Conservation (phyloP, 805 yeast genomes). For the Scheffersomyces coipomensis region DNA sequence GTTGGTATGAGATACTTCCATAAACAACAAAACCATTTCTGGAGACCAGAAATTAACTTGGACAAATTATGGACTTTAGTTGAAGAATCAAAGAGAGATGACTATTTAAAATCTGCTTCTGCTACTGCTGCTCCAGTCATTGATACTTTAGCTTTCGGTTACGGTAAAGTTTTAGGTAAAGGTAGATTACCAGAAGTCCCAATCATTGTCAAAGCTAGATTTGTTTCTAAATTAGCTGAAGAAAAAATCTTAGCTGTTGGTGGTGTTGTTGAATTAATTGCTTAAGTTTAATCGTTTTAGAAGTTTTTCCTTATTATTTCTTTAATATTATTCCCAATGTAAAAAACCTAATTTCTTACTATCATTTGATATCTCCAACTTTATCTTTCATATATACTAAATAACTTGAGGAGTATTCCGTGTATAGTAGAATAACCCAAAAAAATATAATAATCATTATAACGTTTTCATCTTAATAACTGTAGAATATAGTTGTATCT, state of each 20-base stretch:
- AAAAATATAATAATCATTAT: neutral
- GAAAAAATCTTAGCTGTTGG: conserved; percentile 99
- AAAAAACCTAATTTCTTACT: neutral
- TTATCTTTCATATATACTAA: neutral
- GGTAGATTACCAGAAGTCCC: conserved; percentile 98
- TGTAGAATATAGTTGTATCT: too few relatives aligned
- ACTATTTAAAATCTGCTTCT: conserved; percentile 81
- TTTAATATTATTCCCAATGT: too few relatives aligned
- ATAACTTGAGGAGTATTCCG: neutral
- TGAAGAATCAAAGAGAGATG: conserved; percentile 91
- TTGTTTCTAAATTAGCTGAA: conserved; percentile 98
- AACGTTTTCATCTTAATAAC: neutral
- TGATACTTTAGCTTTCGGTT: conserved; percentile 98
- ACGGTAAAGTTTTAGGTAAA: conserved; percentile 99
- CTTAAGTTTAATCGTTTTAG: conserved; percentile 70
- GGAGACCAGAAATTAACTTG: conserved; percentile 97
- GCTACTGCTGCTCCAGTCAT: conserved; percentile 96
- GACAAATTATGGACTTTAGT: conserved; percentile 98
- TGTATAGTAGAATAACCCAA: neutral
- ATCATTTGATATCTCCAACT: neutral
- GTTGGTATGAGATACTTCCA: conserved; percentile 99
- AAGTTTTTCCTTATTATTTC: too few relatives aligned
- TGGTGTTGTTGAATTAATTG: conserved; percentile 99
- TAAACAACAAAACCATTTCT: conserved; percentile 89
- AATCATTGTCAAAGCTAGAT: conserved; percentile 99